phyloP scores from a whole-genome alignment of 345 rosid genomes.

The Ceriops tagal region DNA sequence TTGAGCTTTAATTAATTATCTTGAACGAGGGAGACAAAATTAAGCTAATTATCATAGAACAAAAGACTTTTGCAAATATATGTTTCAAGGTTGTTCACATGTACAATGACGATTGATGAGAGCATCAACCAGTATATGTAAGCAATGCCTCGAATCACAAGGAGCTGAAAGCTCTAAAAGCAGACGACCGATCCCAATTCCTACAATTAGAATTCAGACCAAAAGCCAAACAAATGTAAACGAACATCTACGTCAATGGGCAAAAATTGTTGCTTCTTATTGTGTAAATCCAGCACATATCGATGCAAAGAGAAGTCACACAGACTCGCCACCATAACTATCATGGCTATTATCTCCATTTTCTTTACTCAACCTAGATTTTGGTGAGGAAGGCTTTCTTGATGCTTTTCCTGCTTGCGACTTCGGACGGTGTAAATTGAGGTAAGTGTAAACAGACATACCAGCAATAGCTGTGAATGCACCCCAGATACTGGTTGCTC shows the following conservation, averaged over 20 bases:
- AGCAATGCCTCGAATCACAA: background rate
- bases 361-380: conserved; percentile 49
- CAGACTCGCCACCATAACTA: conserved; percentile 26
- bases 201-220: conserved; percentile 6
- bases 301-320: conserved; percentile 2
- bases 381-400: conserved; percentile 27
- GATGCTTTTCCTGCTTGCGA: conserved; percentile 36
- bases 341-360: conserved; percentile 33
- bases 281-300: background rate
- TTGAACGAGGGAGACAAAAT: too few species aligned
- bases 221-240: background rate
- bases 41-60: background rate
- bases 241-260: background rate
- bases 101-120: too few species aligned
- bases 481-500: conserved; percentile 52
- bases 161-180: too few species aligned
- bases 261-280: background rate
- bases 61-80: too few species aligned
- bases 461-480: conserved; percentile 66
- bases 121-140: too few species aligned
- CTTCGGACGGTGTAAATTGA: conserved; percentile 38
- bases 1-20: conserved; percentile 1
- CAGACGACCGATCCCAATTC: background rate
- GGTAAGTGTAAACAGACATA: conserved; percentile 60
- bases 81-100: too few species aligned